A percentile compares a stretch with the other conserved stretches of the same genome.
Evolutionary conservation across 2,329 filamentous ascomycete genomes (phyloP).

Genomic region (Raffaelea deltoideospora): DNA sequence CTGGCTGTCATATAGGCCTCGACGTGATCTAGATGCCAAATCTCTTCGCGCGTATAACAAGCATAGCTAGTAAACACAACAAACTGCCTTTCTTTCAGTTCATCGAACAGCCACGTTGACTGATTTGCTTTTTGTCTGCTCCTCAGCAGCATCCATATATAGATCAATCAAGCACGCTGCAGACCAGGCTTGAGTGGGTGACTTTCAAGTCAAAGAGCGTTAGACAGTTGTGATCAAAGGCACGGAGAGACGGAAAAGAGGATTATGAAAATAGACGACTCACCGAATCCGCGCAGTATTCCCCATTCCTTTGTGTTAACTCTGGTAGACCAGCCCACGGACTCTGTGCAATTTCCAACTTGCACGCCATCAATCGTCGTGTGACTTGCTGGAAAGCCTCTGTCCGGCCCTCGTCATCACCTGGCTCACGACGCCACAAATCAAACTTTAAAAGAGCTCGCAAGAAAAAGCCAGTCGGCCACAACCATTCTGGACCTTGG

Average conservation of each 20-base stretch:
- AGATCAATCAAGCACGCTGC: conserved; percentile 87
- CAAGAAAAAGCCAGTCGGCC: conserved; percentile 93
- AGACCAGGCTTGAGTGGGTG: conserved; percentile 92
- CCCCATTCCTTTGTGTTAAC: conserved; percentile 80
- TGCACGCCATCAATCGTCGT: conserved; percentile 64
- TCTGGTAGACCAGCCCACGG: conserved; percentile 87
- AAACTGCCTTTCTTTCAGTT: too few species aligned
- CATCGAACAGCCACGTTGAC: not conserved
- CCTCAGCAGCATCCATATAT: conserved; percentile 73
- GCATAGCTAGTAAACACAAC: too few species aligned
- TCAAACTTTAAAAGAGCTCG: conserved; percentile 86
- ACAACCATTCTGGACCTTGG: conserved; percentile 95
- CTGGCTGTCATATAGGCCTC: too few species aligned
- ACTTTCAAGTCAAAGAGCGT: conserved; percentile 32
- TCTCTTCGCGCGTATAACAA: too few species aligned
- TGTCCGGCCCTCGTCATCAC: conserved; percentile 48
- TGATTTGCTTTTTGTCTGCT: conserved; percentile 19
- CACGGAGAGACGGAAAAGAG: not conserved
- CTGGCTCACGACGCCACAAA: conserved; percentile 48
- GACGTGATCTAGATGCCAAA: too few species aligned
- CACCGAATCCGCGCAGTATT: conserved; percentile 75
- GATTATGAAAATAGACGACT: conserved; percentile 21
- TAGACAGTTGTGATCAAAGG: not conserved
- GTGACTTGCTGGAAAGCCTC: conserved; percentile 96
- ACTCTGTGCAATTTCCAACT: conserved; percentile 64